Evolutionary conservation across 2,329 filamentous ascomycete genomes (phyloP), one percentile per base, ranked within the genome.

Genomic region (Akanthomyces uredinophilus): DNA sequence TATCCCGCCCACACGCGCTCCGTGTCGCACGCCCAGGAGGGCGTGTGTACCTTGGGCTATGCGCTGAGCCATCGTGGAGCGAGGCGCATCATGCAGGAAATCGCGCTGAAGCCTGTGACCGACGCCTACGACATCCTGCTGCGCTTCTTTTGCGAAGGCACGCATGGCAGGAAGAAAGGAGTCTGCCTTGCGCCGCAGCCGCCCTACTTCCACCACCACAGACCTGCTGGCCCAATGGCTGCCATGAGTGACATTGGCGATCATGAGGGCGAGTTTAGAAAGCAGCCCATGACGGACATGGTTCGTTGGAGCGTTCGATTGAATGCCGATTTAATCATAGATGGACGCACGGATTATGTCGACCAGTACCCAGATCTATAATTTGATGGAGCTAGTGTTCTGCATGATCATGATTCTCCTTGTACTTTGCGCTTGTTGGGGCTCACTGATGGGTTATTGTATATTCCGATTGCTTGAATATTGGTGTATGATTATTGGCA

Each of bases 141-240:
- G 54, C 69, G 77, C 13, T 75, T 77, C 56, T 79, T 79, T 69
- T 83, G 81, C 65, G 76, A 78, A 27, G 77, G 77, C 13, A 55
- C 50, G 4, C 66, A 72, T 8, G 71, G 71, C 0, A 70, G 74
- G 55, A 66, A 69, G 46, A 64, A 74, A 62, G 71, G 76, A 57
- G 73, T 71, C 50, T 77, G 80, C 69, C 47, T 82, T 64, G 73
- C 74, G 0, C 70, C 74, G 1, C 72, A 75, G 63, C 80, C 79
- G 0, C 71, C 73, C 35, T 67, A 83, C 3, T 79, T 83, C 66
- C 74, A 79, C n/a, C 77, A 80, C 18, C 77, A 81, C 64, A 71
- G 77, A 1, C 67, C 74, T 0, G 72, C 72, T 0, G 81, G 80
- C 1, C 68, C 68, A 1, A 69, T 66, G 46, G 68, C 60, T 10